Evolutionary conservation across 805 yeast species (phyloP), one percentile per base, ranked within the genome.

Genomic region (Cyberlindnera euphorbiiphila): DNA sequence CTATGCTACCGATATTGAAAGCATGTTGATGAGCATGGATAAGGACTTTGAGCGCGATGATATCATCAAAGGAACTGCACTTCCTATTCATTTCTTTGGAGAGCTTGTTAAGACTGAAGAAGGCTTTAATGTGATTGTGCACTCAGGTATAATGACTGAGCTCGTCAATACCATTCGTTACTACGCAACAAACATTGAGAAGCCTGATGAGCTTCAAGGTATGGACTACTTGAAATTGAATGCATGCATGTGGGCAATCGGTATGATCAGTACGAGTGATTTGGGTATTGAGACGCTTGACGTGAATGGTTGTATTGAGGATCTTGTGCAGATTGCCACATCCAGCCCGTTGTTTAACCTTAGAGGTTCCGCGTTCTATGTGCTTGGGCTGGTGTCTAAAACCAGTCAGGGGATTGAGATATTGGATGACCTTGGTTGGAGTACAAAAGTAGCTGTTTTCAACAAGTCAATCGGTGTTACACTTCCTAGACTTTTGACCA

Each of bases 211-310:
- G 7, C 39, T 36, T 9, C 25, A 54, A 6, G 63, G 62, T 5
- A 66, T 68, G 6, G 60, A 61, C 14, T 42, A 66, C 14, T 23
- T 64, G 8, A 71, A 69, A 44, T 58, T 91, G 18, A 86, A 85
- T 53, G 85, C 89, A 9, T 75, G 82, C 23, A 51, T 91, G 24
- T 91, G 97, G 97, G 80, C 94, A 2, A 68, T 86, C 23, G 97
- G 96, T 0, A 79, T 81, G 50, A 77, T 89, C 21, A 89, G 89
- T 2, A 74, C 88, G 1, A 74, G 87, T 1, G 72, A 72, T 9
- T 62, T 71, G 35, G 97, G 97, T 0, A 77, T 83, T 13, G 64
- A 70, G 13, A 61, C 81, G 29, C 50, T 79, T 25, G 85, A 78
- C 42, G 69, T 69, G 23, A 66, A 61, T 43, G 72, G 73, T 2